Conservation (phyloP, 768 basidiomycete genomes). For the Naganishia vishniacii region DNA sequence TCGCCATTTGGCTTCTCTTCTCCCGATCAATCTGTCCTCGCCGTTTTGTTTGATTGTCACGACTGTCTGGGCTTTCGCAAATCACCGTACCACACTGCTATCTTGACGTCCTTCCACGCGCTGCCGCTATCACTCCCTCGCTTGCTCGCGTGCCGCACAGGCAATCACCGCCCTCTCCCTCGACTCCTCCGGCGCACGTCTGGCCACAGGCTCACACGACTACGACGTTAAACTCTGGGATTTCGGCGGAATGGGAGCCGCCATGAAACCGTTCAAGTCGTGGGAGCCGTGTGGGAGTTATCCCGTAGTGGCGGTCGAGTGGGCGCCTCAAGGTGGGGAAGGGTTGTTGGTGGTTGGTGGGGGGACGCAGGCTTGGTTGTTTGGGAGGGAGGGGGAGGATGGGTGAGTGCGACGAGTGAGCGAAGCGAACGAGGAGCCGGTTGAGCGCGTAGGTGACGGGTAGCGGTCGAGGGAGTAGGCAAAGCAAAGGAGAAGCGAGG, state of each 20-base stretch:
- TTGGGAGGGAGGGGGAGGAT: slow-evolving; percentile 87
- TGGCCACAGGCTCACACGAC: slow-evolving; percentile 88
- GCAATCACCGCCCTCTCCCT: slow-evolving; percentile 76
- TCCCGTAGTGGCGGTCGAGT: slow-evolving; percentile 69
- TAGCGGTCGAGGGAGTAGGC: too few relatives aligned
- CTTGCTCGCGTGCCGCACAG: background rate
- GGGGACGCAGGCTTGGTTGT: slow-evolving; percentile 78
- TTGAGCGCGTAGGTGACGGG: background rate
- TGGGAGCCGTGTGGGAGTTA: slow-evolving; percentile 94
- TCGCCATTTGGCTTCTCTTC: too few relatives aligned
- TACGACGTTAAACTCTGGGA: slow-evolving; percentile 99
- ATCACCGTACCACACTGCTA: background rate
- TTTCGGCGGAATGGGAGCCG: slow-evolving; percentile 92
- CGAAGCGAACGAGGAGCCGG: slow-evolving; percentile 33
- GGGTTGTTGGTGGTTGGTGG: slow-evolving; percentile 83
- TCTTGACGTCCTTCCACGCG: background rate
- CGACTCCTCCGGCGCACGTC: slow-evolving; percentile 87
- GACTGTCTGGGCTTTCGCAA: too few relatives aligned
- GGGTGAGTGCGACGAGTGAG: slow-evolving; percentile 27
- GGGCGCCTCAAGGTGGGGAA: slow-evolving; percentile 78
- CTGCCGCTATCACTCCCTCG: too few relatives aligned
- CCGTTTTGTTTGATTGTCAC: too few relatives aligned
- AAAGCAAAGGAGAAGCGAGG: too few relatives aligned
- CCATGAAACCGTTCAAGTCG: slow-evolving; percentile 86
- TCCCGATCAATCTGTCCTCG: too few relatives aligned